These are phyloP conservation scores for Scenedesmus sp. DNA, from an alignment of 163 green algal genomes.

Conservation along the genomic window DNA sequence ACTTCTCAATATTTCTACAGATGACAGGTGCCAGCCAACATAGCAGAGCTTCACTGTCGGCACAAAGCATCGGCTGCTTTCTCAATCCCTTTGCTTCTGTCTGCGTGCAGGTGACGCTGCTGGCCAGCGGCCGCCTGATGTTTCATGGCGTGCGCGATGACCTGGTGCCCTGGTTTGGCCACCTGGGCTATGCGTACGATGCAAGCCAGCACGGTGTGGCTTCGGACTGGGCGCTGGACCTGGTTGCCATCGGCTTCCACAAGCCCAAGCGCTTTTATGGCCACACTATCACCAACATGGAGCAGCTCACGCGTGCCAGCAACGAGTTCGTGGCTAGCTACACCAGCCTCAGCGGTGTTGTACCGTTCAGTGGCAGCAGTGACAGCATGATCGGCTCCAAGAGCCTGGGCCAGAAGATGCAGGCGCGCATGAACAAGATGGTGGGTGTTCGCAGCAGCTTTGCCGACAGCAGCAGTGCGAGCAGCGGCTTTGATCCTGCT, in stretches of 20 bases:
- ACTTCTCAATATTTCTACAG: no score
- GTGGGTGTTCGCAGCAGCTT: constrained; percentile 1
- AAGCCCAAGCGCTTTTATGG: constrained; percentile 65
- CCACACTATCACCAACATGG: constrained; percentile 54
- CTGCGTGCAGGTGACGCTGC: constrained; percentile 64
- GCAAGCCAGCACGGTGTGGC: constrained; percentile 59
- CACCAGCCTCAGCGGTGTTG: constrained; percentile 34
- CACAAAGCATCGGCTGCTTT: no score
- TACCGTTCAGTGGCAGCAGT: neutral
- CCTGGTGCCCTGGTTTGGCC: constrained; percentile 70
- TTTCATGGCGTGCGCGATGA: constrained; percentile 66
- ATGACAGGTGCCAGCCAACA: no score
- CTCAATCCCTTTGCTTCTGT: neutral
- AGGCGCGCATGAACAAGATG: constrained; percentile 34
- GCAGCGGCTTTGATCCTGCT: neutral
- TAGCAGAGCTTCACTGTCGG: no score
- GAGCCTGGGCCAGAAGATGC: constrained; percentile 37
- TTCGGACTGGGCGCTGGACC: constrained; percentile 73
- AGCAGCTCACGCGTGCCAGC: constrained; percentile 52
- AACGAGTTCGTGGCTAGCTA: constrained; percentile 53
- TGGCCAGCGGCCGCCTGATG: constrained; percentile 72
- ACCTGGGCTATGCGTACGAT: constrained; percentile 69
- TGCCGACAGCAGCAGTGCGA: neutral
- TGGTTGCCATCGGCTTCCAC: constrained; percentile 70
- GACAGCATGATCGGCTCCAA: constrained; percentile 38